Base-by-base conservation (phyloP, 2,329 filamentous ascomycete genomes). In the Bertia moriformis region DNA sequence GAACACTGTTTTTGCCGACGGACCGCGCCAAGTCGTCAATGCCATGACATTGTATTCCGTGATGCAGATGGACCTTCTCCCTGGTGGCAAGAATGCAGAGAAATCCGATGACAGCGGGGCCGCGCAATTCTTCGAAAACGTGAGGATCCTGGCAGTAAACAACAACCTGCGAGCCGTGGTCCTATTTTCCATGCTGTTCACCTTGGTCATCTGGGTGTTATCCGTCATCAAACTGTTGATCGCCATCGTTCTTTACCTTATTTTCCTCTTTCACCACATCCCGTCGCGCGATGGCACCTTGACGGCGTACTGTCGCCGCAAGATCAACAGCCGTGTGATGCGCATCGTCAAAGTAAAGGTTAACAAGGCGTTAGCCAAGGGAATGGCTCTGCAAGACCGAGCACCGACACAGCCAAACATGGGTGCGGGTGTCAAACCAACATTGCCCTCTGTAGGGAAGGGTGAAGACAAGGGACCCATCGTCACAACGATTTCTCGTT, bases 21-120 rank as follows among this genome's bases (percentile, higher is more conserved):
- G 75, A 0, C 77, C 77, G 14, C 71, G 77, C 42, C 71, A 78
- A 46, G 71, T 71, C 22, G 65, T 82, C 57, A 82, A 82, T 48
- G 74, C 66, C 15, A 63, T 80, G 45, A 81, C 77, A 0, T 57
- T 82, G 2, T 78, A 73, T 50, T 74, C 74, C 1, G 73, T 80
- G 40, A 66, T 78, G 59, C 54, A 71, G 43, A 61, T 71, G 39
- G 66, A 76, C 43, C 56, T 80, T 5, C 60, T 80, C 17, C 72
- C 73, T 1, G 60, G 60, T 5, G 70, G 70, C 19, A 55, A 66
- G 35, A 61, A 76, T 46, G 61, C 65, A 4, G 55, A 62, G 3
- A 51, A 56, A 7, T 7, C 10, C 10, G 15, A 17, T 15, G 17
- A 69, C 38, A 66, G 10, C 7, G 32, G 32, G 7, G 17, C 17